Conservation (phyloP, 2,329 filamentous ascomycete species). For the Colletotrichum sp. region DNA sequence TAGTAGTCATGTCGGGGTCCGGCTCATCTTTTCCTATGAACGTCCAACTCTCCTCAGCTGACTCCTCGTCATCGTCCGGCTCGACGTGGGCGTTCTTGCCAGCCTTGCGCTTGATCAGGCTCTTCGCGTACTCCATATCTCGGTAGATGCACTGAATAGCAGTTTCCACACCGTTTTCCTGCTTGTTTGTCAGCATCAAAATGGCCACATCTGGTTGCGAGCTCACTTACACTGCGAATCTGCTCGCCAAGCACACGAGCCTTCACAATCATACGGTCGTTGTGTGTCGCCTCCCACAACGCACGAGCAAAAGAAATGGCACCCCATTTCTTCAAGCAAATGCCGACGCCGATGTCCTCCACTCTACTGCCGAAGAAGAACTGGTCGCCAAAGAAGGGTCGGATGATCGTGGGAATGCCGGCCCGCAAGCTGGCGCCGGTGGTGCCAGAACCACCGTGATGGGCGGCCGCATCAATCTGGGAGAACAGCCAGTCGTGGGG, state of each 20-base stretch:
- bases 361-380: conserved; percentile 93
- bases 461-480: conserved; percentile 91
- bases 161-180: conserved; percentile 90
- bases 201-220: neutral
- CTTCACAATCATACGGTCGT: conserved; percentile 89
- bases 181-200: conserved; percentile 29
- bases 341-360: conserved; percentile 91
- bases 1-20: conserved; percentile 47
- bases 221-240: conserved; percentile 76
- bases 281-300: conserved; percentile 89
- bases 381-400: conserved; percentile 97
- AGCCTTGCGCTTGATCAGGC: conserved; percentile 73
- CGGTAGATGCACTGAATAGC: conserved; percentile 94
- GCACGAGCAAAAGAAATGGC: conserved; percentile 84
- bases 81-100: conserved; percentile 51
- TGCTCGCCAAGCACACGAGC: conserved; percentile 82
- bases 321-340: conserved; percentile 88
- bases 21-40: conserved; percentile 71
- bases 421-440: conserved; percentile 92
- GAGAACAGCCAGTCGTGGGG: conserved; percentile 97
- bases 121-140: conserved; percentile 90
- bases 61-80: conserved; percentile 60
- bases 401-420: conserved; percentile 91
- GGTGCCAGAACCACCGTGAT: conserved; percentile 94
- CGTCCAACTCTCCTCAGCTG: conserved; percentile 88